phyloP scores from a whole-genome alignment of 2,329 filamentous ascomycete genomes.

The Aspergillus flavus region DNA sequence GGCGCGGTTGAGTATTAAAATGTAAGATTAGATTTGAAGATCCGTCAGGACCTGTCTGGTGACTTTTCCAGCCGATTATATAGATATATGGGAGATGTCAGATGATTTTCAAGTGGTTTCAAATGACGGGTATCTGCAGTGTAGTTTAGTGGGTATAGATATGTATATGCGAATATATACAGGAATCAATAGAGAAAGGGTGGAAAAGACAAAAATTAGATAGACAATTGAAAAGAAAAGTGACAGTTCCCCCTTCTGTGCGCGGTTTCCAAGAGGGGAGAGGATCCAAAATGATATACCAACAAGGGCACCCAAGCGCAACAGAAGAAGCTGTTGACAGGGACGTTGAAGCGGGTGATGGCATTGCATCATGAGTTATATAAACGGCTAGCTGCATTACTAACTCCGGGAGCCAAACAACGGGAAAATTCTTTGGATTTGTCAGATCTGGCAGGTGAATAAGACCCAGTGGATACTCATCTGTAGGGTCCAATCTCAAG shows the following conservation, averaged over 20 bases:
- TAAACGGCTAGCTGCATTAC: conserved; percentile 11
- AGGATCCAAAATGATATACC: conserved; percentile 7
- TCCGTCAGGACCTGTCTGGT: not conserved
- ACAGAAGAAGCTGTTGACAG: not conserved
- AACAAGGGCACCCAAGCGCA: conserved; percentile 4
- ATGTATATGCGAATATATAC: conserved; percentile 12
- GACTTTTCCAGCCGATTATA: not conserved
- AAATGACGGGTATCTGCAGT: conserved; percentile 5
- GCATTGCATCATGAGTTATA: conserved; percentile 18
- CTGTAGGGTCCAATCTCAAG: conserved; percentile 10
- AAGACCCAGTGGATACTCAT: conserved; percentile 3
- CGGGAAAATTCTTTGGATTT: conserved; percentile 16
- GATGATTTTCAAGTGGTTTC: not conserved
- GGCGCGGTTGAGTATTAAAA: not conserved
- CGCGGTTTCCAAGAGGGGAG: conserved; percentile 11
- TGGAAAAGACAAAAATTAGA: conserved; percentile 2
- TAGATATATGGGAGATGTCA: not conserved
- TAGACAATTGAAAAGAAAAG: not conserved
- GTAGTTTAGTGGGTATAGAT: conserved; percentile 4
- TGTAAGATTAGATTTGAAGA: not conserved
- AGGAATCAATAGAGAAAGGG: not conserved
- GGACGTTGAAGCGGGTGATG: not conserved
- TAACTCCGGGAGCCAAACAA: conserved; percentile 14
- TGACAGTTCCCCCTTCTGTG: not conserved
- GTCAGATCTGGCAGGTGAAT: conserved; percentile 11